These are phyloP conservation scores for Botrytis deweyae DNA, from an alignment of 2,329 filamentous ascomycete genomes.

Conservation along the genomic window DNA sequence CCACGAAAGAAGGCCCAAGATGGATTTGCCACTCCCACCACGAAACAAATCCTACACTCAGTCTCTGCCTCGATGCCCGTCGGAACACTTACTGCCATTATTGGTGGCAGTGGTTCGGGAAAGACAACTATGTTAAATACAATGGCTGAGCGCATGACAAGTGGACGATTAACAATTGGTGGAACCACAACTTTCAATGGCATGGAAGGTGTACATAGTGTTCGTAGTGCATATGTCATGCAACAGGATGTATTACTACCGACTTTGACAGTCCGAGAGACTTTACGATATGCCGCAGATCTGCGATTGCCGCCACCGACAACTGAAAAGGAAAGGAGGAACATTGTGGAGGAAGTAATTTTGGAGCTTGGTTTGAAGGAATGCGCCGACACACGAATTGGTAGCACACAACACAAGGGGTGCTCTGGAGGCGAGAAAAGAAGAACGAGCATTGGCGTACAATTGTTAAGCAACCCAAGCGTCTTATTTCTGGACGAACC, in stretches of 20 bases:
- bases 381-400: slow-evolving; percentile 72
- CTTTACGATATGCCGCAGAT: slow-evolving; percentile 70
- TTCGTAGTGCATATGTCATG: slow-evolving; percentile 69
- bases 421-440: slow-evolving; percentile 80
- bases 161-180: slow-evolving; percentile 49
- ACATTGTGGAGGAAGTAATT: slow-evolving; percentile 74
- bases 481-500: slow-evolving; percentile 78
- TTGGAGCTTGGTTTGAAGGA: slow-evolving; percentile 74
- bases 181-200: slow-evolving; percentile 64
- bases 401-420: slow-evolving; percentile 68
- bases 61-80: slow-evolving; percentile 63
- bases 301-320: slow-evolving; percentile 65
- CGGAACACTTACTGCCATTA: slow-evolving; percentile 71
- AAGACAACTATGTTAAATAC: slow-evolving; percentile 73
- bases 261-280: slow-evolving; percentile 73
- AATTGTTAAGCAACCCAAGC: slow-evolving; percentile 75
- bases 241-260: slow-evolving; percentile 74
- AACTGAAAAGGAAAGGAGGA: slow-evolving; percentile 55
- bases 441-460: slow-evolving; percentile 73
- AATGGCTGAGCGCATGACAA: slow-evolving; percentile 66
- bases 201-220: slow-evolving; percentile 49
- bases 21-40: slow-evolving; percentile 40
- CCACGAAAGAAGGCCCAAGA: slow-evolving; percentile 34
- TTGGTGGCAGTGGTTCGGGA: slow-evolving; percentile 71
- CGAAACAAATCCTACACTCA: slow-evolving; percentile 58